A percentile compares a stretch with the other conserved stretches of the same genome.
Evolutionary conservation across 768 basidiomycete species (phyloP).

Genomic region (Phallus indusiatus): DNA sequence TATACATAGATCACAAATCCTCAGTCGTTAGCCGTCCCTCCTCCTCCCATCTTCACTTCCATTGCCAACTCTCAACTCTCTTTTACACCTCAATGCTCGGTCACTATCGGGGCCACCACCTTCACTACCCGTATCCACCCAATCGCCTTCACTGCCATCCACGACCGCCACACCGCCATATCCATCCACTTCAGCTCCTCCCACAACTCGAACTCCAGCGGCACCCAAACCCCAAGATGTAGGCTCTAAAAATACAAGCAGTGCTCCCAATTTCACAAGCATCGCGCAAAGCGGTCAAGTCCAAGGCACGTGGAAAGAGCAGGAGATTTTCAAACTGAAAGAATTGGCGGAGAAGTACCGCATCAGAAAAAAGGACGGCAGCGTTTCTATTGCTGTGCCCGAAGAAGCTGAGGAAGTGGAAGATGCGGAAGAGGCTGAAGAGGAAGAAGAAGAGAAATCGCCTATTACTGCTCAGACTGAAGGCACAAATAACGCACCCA

Average conservation of each 20-base stretch:
- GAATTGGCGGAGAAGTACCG: slow-evolving; percentile 50
- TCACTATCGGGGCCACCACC: slow-evolving; percentile 22
- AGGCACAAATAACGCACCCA: background rate
- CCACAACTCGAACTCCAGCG: slow-evolving; percentile 7
- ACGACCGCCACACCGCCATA: slow-evolving; percentile 12
- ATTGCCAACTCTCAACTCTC: slow-evolving; percentile 29
- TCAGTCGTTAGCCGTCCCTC: slow-evolving; percentile 56
- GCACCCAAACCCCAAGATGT: slow-evolving; percentile 18
- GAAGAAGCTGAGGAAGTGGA: slow-evolving; percentile 30
- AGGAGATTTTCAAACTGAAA: slow-evolving; percentile 61
- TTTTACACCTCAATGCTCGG: slow-evolving; percentile 11
- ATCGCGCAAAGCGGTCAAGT: slow-evolving; percentile 23
- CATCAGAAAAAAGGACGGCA: background rate
- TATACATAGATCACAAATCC: slow-evolving; percentile 59
- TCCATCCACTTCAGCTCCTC: slow-evolving; percentile 12
- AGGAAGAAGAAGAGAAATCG: background rate
- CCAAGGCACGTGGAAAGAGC: slow-evolving; percentile 71
- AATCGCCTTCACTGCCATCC: background rate
- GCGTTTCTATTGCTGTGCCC: slow-evolving; percentile 13
- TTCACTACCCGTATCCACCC: slow-evolving; percentile 22
- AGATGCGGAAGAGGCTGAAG: background rate
- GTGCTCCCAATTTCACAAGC: slow-evolving; percentile 20
- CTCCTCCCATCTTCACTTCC: slow-evolving; percentile 46
- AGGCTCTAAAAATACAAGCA: slow-evolving; percentile 11
- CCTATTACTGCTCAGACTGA: background rate